Evolutionary conservation across 352 stramenopile species (phyloP), one percentile per base, ranked within the genome.

Genomic region (Phytophthora ramorum): DNA sequence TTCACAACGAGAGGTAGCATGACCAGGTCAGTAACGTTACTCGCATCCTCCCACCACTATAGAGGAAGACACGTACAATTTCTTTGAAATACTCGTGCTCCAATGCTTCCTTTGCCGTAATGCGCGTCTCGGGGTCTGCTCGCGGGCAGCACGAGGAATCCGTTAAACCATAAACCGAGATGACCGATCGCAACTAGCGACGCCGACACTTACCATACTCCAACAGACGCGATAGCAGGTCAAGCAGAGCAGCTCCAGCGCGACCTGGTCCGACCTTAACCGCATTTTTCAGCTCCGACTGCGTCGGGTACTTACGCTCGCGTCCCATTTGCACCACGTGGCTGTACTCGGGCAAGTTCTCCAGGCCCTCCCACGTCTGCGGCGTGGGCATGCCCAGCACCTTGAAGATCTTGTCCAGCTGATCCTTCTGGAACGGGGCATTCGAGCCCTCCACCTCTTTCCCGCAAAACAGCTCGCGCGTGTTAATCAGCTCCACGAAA

Each of bases 81-180:
- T 96, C 79, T 64, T 85, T 92, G 61, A 99, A 98, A 63, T 98
- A 99, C 59, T 93, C 75, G 75, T 99, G 93, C 43, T 97, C 82
- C 10, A 98, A 66, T 34, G 96, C 96, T 57, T 97, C 82, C 45
- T 93, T 88, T 4, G 94, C 95, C 26, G 85, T 97, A 60, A 98
- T 96, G 24, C 96, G 87, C 34, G 91, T 81, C 63, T 87, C 81
- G 32, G 95, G 95, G 74, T 98, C 89, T 86, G 83, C 43, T 38
- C 38, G 61, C 22, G 38, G 35, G 32, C 28, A 52, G 16, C 9
- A 40, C 4, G 62, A 43, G 19, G 19, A 24, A 52, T 38, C 20
- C 30, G 13, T 48, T 62, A 47, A 53, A 10, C 14, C 7, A 52
- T 10, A 35, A 32, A 54, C 3, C 22, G 34, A n/a, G 10, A n/a